These are phyloP conservation scores for Tricladium varicosporioides DNA, from an alignment of 2,329 filamentous ascomycete genomes.

Conservation along the genomic window DNA sequence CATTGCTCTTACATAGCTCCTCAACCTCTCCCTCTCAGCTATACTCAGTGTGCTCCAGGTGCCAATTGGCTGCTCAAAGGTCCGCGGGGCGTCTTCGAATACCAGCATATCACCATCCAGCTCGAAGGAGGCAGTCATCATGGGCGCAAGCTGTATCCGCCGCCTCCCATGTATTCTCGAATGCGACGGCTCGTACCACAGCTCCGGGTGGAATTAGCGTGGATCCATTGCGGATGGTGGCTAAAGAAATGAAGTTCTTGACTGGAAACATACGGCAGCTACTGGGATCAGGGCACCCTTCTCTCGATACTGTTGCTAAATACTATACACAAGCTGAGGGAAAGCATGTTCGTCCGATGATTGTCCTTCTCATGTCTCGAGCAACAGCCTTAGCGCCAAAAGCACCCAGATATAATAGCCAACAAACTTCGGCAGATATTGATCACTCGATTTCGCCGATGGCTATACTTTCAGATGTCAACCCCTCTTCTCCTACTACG, in stretches of 20 bases:
- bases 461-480: constrained; percentile 72
- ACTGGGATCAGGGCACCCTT: constrained; percentile 91
- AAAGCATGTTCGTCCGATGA: constrained; percentile 91
- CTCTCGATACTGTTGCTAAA: constrained; percentile 91
- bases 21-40: constrained; percentile 35
- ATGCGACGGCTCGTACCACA: constrained; percentile 56
- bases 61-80: constrained; percentile 31
- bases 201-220: constrained; percentile 68
- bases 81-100: constrained; percentile 12
- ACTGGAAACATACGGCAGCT: constrained; percentile 91
- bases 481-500: constrained; percentile 60
- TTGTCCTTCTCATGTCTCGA: constrained; percentile 94
- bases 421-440: constrained; percentile 40
- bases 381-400: constrained; percentile 81
- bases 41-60: constrained; percentile 41
- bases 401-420: constrained; percentile 42
- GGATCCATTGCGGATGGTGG: constrained; percentile 85
- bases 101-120: constrained; percentile 34
- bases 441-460: constrained; percentile 60
- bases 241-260: constrained; percentile 94
- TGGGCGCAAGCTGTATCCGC: constrained; percentile 74
- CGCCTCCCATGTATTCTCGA: constrained; percentile 68
- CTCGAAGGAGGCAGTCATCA: constrained; percentile 56
- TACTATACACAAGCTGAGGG: constrained; percentile 97
- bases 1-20: constrained; percentile 42